phyloP scores from a whole-genome alignment of 164 flowering plant genomes.

The Annona squamosa region DNA sequence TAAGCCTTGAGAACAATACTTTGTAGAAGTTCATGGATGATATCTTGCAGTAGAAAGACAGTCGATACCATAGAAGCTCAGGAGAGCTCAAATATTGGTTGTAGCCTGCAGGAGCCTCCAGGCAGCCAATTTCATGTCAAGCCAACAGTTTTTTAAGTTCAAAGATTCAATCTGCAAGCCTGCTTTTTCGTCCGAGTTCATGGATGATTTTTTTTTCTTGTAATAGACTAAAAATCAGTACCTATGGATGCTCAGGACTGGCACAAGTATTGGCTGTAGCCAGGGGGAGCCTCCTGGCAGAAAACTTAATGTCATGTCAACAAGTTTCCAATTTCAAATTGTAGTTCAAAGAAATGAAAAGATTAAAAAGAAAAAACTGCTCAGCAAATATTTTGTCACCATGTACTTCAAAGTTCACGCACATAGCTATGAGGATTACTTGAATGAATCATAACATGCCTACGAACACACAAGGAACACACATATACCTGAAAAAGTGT shows the following conservation, averaged over 20 bases:
- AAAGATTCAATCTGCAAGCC: too few relatives aligned
- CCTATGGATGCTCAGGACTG: neutral
- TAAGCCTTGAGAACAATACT: too few relatives aligned
- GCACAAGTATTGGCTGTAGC: neutral
- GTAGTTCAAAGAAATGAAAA: too few relatives aligned
- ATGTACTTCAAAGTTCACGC: neutral
- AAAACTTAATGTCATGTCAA: neutral
- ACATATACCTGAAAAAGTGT: constrained; percentile 84
- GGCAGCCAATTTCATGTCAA: too few relatives aligned
- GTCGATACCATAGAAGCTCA: too few relatives aligned
- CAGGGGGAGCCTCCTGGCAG: neutral
- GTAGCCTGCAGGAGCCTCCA: too few relatives aligned
- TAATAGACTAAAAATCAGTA: neutral
- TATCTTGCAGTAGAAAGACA: too few relatives aligned
- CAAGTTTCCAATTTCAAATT: too few relatives aligned
- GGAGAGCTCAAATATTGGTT: too few relatives aligned
- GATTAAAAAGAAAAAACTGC: neutral
- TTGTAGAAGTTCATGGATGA: too few relatives aligned
- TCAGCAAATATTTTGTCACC: neutral
- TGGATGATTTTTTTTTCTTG: neutral
- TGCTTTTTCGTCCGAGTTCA: too few relatives aligned
- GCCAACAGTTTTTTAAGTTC: too few relatives aligned
- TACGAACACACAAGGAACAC: neutral
- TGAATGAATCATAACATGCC: neutral
- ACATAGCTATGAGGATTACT: neutral